phyloP scores from a whole-genome alignment of 2,329 filamentous ascomycete genomes.

The Exserohilum turcica region DNA sequence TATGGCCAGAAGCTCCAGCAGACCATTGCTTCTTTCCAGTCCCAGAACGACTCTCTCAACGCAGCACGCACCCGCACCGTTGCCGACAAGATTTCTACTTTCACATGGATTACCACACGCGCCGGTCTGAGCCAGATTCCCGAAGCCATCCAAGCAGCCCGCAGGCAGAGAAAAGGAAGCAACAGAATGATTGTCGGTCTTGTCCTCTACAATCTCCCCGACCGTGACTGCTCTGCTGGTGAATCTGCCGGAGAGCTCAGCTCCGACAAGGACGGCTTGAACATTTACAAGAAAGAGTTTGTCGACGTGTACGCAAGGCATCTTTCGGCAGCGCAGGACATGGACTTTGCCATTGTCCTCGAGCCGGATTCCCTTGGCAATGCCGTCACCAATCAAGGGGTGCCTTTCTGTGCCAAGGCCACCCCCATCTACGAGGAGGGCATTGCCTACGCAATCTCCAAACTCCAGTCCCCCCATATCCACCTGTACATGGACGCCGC shows the following conservation, averaged over 20 bases:
- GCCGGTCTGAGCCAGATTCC: slow-evolving; percentile 26
- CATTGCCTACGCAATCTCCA: slow-evolving; percentile 37
- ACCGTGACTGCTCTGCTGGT: slow-evolving; percentile 79
- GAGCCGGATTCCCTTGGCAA: slow-evolving; percentile 38
- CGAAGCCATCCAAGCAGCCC: slow-evolving; percentile 29
- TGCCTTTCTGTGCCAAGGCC: slow-evolving; percentile 29
- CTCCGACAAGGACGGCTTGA: slow-evolving; percentile 59
- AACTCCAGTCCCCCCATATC: slow-evolving; percentile 36
- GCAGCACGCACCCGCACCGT: slow-evolving; percentile 36
- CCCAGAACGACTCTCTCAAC: slow-evolving; percentile 32
- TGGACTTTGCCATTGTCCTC: slow-evolving; percentile 38
- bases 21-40: slow-evolving; percentile 30
- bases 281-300: slow-evolving; percentile 37
- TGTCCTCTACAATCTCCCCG: slow-evolving; percentile 91
- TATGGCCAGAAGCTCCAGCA: slow-evolving; percentile 36
- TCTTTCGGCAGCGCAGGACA: slow-evolving; percentile 29
- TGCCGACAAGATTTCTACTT: slow-evolving; percentile 33
- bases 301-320: slow-evolving; percentile 35
- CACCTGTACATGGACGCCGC: slow-evolving; percentile 39
- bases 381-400: slow-evolving; percentile 34
- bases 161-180: slow-evolving; percentile 22
- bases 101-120: slow-evolving; percentile 34
- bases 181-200: slow-evolving; percentile 34
- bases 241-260: slow-evolving; percentile 83
- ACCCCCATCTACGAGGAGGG: slow-evolving; percentile 36